A percentile compares a stretch with the other conserved stretches of the same genome.
Evolutionary conservation across 2,329 filamentous ascomycete genomes (phyloP).

Genomic region (Talaromyces sp.): DNA sequence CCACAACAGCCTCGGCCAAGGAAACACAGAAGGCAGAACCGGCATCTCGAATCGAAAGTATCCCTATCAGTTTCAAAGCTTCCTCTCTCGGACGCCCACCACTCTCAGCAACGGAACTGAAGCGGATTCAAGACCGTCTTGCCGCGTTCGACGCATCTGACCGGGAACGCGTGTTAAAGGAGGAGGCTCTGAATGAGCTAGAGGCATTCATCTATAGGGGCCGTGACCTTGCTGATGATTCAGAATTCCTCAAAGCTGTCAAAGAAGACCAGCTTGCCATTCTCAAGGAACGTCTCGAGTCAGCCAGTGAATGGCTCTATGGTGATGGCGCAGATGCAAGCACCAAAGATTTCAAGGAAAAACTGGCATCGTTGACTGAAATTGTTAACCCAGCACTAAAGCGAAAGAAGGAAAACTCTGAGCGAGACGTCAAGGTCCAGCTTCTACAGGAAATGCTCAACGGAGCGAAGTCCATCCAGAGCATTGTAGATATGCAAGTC

Average conservation of each 20-base stretch:
- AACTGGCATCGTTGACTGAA: conserved; percentile 69
- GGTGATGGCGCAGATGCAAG: conserved; percentile 73
- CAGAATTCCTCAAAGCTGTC: conserved; percentile 66
- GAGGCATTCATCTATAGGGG: conserved; percentile 88
- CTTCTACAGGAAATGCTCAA: conserved; percentile 65
- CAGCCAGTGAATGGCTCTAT: conserved; percentile 84
- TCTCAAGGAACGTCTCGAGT: conserved; percentile 64
- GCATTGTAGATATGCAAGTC: conserved; percentile 66
- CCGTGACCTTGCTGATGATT: conserved; percentile 73
- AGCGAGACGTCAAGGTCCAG: conserved; percentile 65
- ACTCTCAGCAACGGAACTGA: conserved; percentile 32
- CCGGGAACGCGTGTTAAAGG: conserved; percentile 65
- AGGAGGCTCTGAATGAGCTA: conserved; percentile 87
- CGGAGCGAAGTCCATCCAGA: conserved; percentile 64
- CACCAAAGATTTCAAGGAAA: conserved; percentile 67
- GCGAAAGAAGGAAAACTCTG: conserved; percentile 65
- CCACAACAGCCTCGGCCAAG: conserved; percentile 46
- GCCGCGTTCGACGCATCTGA: conserved; percentile 84
- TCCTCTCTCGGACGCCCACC: conserved; percentile 41
- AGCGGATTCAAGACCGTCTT: conserved; percentile 64
- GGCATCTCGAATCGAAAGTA: conserved; percentile 48
- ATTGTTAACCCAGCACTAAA: conserved; percentile 72
- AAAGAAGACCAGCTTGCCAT: conserved; percentile 61
- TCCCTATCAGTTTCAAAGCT: conserved; percentile 48
- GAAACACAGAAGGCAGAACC: conserved; percentile 37